Conservation (phyloP, 192 early-diverging fungal genomes). For the Gryganskiella cystojenkinii region DNA sequence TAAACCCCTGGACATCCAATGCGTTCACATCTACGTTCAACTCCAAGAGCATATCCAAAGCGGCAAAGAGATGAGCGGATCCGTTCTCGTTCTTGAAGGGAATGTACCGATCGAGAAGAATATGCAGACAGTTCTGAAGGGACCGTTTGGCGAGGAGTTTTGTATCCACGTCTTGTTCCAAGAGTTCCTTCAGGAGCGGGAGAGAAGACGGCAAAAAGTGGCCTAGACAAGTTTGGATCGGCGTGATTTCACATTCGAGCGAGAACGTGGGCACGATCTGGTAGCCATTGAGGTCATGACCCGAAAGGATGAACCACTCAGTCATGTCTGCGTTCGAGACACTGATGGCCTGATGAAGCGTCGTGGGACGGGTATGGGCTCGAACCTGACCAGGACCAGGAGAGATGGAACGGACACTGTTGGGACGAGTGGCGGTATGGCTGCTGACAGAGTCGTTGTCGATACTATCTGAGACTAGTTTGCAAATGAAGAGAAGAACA, state of each 20-base stretch:
- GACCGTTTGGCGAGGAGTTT: slow-evolving; percentile 30
- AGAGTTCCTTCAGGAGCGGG: slow-evolving; percentile 33
- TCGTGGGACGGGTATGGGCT: slow-evolving; percentile 9
- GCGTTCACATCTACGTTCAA: slow-evolving; percentile 28
- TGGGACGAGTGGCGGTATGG: slow-evolving; percentile 21
- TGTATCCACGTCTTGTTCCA: slow-evolving; percentile 38
- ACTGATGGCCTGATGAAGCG: slow-evolving; percentile 37
- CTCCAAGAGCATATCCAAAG: slow-evolving; percentile 29
- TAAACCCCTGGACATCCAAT: slow-evolving; percentile 25
- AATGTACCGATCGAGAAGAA: slow-evolving; percentile 40
- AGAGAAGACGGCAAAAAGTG: slow-evolving; percentile 30
- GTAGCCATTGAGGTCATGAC: slow-evolving; percentile 48
- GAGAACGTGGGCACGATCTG: slow-evolving; percentile 43
- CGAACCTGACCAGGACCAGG: slow-evolving; percentile 13
- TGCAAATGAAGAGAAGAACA: not conserved
- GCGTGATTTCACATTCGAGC: slow-evolving; percentile 45
- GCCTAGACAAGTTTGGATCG: slow-evolving; percentile 40
- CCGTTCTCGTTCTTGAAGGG: slow-evolving; percentile 44
- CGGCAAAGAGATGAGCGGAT: slow-evolving; percentile 31
- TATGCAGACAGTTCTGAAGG: slow-evolving; percentile 36
- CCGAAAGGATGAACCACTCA: slow-evolving; percentile 45
- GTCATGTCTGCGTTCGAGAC: slow-evolving; percentile 48
- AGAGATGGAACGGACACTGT: slow-evolving; percentile 39
- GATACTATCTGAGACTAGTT: slow-evolving; percentile 46
- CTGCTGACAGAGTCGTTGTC: slow-evolving; percentile 33